A percentile compares a stretch with the other conserved stretches of the same genome.
These are phyloP conservation scores for Mycena belliarum DNA, from an alignment of 768 basidiomycete species.

Conservation along the genomic window DNA sequence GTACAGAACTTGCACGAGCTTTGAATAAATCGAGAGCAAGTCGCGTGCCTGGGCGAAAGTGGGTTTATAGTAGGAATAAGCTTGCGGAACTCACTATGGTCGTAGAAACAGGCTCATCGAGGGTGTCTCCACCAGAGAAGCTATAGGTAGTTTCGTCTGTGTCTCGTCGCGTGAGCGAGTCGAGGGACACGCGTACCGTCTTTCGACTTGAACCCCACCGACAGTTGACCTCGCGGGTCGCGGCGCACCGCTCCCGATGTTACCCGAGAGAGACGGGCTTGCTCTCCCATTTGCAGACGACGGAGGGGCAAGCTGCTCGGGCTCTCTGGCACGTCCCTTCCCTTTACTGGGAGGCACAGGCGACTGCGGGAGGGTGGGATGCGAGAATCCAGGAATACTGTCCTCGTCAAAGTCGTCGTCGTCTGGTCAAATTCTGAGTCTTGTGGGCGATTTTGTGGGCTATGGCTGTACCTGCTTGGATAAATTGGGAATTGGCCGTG, in stretches of 20 bases:
- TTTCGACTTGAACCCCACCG: conserved; percentile 88
- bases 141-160: conserved; percentile 34
- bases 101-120: conserved; percentile 87
- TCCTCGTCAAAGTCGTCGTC: conserved; percentile 85
- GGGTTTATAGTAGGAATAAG: background rate
- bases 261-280: conserved; percentile 59
- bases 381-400: conserved; percentile 76
- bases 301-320: conserved; percentile 52
- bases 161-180: background rate
- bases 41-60: conserved; percentile 69
- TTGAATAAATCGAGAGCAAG: conserved; percentile 85
- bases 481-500: conserved; percentile 72
- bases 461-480: conserved; percentile 62
- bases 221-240: conserved; percentile 61
- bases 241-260: conserved; percentile 58
- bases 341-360: conserved; percentile 59
- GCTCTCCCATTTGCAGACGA: conserved; percentile 35
- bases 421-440: conserved; percentile 37
- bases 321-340: conserved; percentile 63
- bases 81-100: conserved; percentile 65
- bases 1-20: conserved; percentile 91
- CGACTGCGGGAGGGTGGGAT: conserved; percentile 51
- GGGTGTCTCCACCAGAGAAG: conserved; percentile 81
- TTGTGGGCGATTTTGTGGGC: background rate
- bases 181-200: conserved; percentile 55